Base-by-base conservation (phyloP, 75 land plant genomes). In the Picea sitchensis region DNA sequence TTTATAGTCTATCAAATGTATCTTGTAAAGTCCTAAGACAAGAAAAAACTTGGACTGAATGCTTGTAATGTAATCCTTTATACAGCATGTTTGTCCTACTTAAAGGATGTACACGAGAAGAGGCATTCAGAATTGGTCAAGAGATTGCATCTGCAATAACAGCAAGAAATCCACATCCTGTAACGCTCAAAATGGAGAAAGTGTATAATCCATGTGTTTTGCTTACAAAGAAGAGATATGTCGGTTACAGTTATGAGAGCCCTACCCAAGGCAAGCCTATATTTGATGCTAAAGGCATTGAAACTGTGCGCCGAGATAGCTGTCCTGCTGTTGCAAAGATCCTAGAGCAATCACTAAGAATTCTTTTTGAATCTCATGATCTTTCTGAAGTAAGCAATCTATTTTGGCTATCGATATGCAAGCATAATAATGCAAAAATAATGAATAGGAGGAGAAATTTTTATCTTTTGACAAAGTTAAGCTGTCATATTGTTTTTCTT, bases 211-310 rank as follows among this genome's bases (percentile, higher is more conserved):
- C 98, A 5, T 96, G 99, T 84, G 88, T 94, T 64, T 92, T 96
- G 20, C 88, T 96, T 63, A 95, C 98, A 11, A 96, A 96, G 84
- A 96, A 96, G 65, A 87, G 99, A 8, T 96, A 96, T 89, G 99
- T 96, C 76, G 99, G 99, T 59, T 96, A 95, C 85, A 95, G 95
- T 67, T 96, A 91, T 84, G 99, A 96, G 83, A 91, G 82, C 59
- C 80, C 87, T 65, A 87, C 83, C 17, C 97, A 96, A 82, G 62
- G 41, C 30, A 83, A 85, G 36, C 95, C 99, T 3, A 76, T 75
- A 30, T 96, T 96, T 88, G 99, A 95, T 88, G 99, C 99, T 41
- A 96, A 96, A 82, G 99, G 99, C 23, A 96, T 96, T 67, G 99
- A 96, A 85, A 96, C 99, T 57, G 95, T 96, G 20, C 86, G 99